phyloP scores from a whole-genome alignment of 345 rosid species.

The Populus deltoides region DNA sequence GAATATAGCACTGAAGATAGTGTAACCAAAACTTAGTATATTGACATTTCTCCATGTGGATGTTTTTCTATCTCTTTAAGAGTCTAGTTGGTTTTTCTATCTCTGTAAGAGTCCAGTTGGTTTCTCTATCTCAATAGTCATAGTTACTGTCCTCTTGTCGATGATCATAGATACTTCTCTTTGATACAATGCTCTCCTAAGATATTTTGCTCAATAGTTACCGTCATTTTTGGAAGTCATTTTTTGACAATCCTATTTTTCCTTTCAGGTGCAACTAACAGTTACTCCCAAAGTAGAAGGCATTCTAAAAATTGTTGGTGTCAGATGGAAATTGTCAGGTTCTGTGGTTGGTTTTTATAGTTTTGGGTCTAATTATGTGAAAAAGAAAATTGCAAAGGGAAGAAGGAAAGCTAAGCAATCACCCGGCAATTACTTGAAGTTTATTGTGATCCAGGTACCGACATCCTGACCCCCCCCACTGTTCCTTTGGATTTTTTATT shows the following conservation, averaged over 20 bases:
- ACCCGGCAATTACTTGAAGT: constrained; percentile 53
- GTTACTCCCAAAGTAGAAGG: constrained; percentile 90
- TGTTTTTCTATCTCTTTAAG: background rate
- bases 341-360: constrained; percentile 67
- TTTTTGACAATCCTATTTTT: constrained; percentile 6
- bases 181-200: background rate
- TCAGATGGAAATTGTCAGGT: constrained; percentile 87
- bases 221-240: background rate
- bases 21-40: background rate
- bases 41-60: no score
- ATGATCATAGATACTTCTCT: background rate
- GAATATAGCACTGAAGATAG: background rate
- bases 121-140: background rate
- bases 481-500: constrained; percentile 4
- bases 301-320: constrained; percentile 74
- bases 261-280: constrained; percentile 69
- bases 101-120: background rate
- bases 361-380: constrained; percentile 48
- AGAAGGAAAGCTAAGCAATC: constrained; percentile 52
- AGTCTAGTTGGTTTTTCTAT: background rate
- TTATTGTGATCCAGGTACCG: constrained; percentile 79
- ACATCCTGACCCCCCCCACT: background rate
- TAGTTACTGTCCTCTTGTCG: background rate
- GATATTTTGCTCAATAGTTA: background rate
- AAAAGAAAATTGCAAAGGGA: constrained; percentile 51